Evolutionary conservation across 2,329 filamentous ascomycete species (phyloP).

Genomic region (Zelopaecilomyces penicillatus): DNA sequence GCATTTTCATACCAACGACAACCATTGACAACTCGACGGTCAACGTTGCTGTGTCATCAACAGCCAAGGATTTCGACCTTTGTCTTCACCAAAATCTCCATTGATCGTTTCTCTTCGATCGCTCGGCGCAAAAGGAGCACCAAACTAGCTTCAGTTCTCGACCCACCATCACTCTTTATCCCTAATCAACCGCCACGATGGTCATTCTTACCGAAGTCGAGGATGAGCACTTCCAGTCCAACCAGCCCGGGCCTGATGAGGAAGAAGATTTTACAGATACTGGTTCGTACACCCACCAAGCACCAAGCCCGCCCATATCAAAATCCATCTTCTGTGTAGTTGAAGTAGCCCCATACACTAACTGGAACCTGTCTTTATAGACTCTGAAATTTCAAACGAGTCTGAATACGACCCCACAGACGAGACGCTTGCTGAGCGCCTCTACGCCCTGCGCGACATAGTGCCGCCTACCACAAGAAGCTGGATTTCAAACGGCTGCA

Average conservation of each 20-base stretch:
- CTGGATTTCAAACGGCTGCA: conserved; percentile 54
- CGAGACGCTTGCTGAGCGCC: conserved; percentile 57
- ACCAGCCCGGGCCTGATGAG: conserved; percentile 56
- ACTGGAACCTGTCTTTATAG: conserved; percentile 30
- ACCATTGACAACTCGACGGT: background rate
- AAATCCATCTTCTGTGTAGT: conserved; percentile 2
- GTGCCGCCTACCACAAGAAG: conserved; percentile 64
- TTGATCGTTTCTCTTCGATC: no score
- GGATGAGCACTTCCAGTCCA: conserved; percentile 83
- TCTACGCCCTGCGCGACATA: conserved; percentile 67
- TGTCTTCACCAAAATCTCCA: no score
- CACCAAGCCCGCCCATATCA: background rate
- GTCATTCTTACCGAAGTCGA: conserved; percentile 95
- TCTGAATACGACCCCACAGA: conserved; percentile 55
- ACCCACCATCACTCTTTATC: background rate
- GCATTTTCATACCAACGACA: conserved; percentile 1
- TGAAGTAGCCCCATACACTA: background rate
- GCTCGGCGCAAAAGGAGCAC: no score
- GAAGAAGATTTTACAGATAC: conserved; percentile 92
- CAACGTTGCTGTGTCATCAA: no score
- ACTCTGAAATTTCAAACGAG: conserved; percentile 78
- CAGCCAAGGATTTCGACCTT: no score
- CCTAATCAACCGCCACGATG: conserved; percentile 43
- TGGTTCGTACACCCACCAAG: conserved; percentile 46
- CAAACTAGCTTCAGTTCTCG: background rate